A percentile compares a stretch with the other conserved stretches of the same genome.
phyloP scores from a whole-genome alignment of 23 red algal genomes.

The Porphyridium purpureum region DNA sequence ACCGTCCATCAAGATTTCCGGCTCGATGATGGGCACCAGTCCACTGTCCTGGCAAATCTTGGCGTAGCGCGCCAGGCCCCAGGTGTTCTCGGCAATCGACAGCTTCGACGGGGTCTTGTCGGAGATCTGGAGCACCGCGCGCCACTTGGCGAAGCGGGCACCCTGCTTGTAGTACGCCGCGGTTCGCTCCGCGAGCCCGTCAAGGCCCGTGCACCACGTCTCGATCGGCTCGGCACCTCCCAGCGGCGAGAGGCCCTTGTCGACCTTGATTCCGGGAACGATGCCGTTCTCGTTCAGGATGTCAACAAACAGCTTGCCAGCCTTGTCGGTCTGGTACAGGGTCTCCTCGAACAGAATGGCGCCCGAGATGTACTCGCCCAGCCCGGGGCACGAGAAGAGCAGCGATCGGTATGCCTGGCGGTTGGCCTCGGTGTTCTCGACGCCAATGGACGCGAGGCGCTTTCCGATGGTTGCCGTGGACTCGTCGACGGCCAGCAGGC shows the following conservation, averaged over 20 bases:
- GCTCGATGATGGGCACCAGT: constrained; percentile 97
- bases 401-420: constrained; percentile 88
- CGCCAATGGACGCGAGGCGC: constrained; percentile 87
- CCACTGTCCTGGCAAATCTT: constrained; percentile 77
- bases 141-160: constrained; percentile 96
- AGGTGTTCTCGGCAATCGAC: constrained; percentile 69
- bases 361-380: constrained; percentile 89
- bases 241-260: constrained; percentile 85
- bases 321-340: constrained; percentile 63
- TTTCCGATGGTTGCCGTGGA: constrained; percentile 98
- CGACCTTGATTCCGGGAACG: constrained; percentile 97
- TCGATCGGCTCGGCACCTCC: constrained; percentile 71
- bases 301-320: constrained; percentile 91
- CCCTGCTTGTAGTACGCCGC: constrained; percentile 97
- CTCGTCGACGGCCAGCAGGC: constrained; percentile 94
- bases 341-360: constrained; percentile 99
- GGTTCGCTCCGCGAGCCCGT: constrained; percentile 77
- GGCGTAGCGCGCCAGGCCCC: constrained; percentile 91
- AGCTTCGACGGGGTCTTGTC: constrained; percentile 43
- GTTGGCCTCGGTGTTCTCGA: constrained; percentile 88
- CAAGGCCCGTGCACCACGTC: constrained; percentile 96
- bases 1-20: constrained; percentile 96
- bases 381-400: constrained; percentile 82
- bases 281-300: constrained; percentile 71
- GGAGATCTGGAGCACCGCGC: constrained; percentile 92